These are phyloP conservation scores for Monosporascus cannonballus DNA, from an alignment of 2,329 filamentous ascomycete genomes.

Conservation along the genomic window DNA sequence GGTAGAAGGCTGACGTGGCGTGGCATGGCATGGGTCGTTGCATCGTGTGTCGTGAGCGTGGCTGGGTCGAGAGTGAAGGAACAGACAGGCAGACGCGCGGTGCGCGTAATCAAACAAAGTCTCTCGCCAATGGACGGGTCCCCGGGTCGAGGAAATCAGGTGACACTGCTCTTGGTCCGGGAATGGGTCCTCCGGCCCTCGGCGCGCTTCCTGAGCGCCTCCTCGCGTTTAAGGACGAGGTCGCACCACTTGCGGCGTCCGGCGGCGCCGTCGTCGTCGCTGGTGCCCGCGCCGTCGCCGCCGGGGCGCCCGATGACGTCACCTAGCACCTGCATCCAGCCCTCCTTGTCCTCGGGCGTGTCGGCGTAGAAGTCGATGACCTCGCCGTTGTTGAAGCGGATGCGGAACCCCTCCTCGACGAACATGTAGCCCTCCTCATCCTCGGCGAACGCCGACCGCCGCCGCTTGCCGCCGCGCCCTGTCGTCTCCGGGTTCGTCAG, in stretches of 20 bases:
- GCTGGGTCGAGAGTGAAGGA: not conserved
- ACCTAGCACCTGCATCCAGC: constrained; percentile 84
- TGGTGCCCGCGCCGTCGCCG: not conserved
- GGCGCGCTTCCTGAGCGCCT: constrained; percentile 48
- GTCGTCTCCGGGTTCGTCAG: constrained; percentile 79
- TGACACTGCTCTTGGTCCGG: constrained; percentile 52
- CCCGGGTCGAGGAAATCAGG: constrained; percentile 26
- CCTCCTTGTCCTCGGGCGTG: constrained; percentile 78
- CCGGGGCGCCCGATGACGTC: constrained; percentile 60
- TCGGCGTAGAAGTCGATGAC: constrained; percentile 98
- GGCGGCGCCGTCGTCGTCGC: constrained; percentile 38
- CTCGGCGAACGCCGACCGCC: constrained; percentile 92
- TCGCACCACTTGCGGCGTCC: constrained; percentile 60
- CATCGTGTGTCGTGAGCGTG: not conserved
- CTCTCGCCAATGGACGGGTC: not conserved
- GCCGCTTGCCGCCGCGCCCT: constrained; percentile 69
- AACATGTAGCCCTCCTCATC: constrained; percentile 99
- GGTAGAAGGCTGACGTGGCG: not conserved
- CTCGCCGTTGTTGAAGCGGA: constrained; percentile 96
- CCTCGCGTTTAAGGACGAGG: constrained; percentile 58
- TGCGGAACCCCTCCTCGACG: constrained; percentile 97
- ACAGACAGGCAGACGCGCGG: not conserved
- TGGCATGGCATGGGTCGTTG: not conserved
- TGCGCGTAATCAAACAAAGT: not conserved
- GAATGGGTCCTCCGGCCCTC: constrained; percentile 48